phyloP scores from a whole-genome alignment of 2,329 filamentous ascomycete species.

The Colletotrichum sp. region DNA sequence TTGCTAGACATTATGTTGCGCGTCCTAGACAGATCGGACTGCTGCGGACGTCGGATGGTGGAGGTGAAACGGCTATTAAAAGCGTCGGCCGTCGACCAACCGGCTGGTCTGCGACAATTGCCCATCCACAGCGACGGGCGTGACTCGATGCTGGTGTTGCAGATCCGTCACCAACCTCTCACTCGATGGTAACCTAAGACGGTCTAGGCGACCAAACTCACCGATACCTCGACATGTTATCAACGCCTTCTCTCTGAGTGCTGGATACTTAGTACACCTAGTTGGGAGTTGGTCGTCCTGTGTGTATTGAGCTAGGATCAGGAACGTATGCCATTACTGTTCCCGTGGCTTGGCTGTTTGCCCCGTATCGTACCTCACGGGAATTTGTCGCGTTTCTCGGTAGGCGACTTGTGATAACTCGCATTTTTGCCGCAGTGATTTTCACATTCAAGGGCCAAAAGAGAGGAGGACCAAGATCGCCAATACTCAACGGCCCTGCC shows the following conservation, averaged over 20 bases:
- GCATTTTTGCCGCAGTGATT: background rate
- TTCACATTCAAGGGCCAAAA: background rate
- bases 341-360: background rate
- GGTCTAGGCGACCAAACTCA: background rate
- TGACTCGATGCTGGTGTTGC: constrained; percentile 16
- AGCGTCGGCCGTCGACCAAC: constrained; percentile 8
- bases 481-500: background rate
- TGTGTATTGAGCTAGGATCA: background rate
- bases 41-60: background rate
- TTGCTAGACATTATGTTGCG: constrained; percentile 6
- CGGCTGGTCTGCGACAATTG: constrained; percentile 9
- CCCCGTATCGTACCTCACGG: background rate
- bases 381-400: background rate
- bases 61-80: constrained; percentile 20
- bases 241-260: background rate
- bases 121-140: background rate
- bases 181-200: background rate
- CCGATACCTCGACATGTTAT: background rate
- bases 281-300: background rate
- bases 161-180: constrained; percentile 11
- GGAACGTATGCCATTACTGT: background rate
- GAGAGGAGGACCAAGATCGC: background rate
- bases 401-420: background rate
- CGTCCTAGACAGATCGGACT: background rate
- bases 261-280: background rate